These are phyloP conservation scores for Fusarium metavorans DNA, from an alignment of 2,329 filamentous ascomycete genomes.

Conservation along the genomic window DNA sequence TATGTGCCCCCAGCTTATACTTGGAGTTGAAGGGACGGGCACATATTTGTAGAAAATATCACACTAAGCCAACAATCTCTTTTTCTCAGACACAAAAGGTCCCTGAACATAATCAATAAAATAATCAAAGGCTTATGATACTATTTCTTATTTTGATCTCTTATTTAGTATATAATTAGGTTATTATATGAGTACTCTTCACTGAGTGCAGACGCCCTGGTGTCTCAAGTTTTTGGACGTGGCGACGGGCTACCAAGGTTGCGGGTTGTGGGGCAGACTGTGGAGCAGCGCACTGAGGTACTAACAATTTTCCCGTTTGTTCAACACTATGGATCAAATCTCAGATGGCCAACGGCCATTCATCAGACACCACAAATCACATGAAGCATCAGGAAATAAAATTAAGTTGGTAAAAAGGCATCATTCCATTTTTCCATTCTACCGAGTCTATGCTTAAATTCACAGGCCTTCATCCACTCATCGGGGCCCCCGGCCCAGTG, in stretches of 20 bases:
- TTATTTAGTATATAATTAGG: too few species aligned
- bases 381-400: not conserved
- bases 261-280: not conserved
- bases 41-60: too few species aligned
- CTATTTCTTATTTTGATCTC: too few species aligned
- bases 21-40: not conserved
- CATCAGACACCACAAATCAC: not conserved
- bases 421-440: conserved; percentile 52
- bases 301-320: not conserved
- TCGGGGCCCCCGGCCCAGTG: conserved; percentile 39
- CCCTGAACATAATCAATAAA: too few species aligned
- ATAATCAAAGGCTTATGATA: too few species aligned
- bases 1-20: not conserved
- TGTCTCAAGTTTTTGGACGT: too few species aligned
- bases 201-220: too few species aligned
- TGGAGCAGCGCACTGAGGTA: not conserved
- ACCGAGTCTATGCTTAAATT: conserved; percentile 54
- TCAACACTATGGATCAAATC: not conserved
- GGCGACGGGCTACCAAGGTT: not conserved
- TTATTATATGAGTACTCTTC: too few species aligned
- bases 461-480: conserved; percentile 44
- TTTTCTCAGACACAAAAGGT: too few species aligned
- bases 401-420: conserved; percentile 40
- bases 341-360: not conserved
- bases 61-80: too few species aligned